Base-by-base conservation (phyloP, 352 stramenopile species). In the Chrysophaeum taylorii region DNA sequence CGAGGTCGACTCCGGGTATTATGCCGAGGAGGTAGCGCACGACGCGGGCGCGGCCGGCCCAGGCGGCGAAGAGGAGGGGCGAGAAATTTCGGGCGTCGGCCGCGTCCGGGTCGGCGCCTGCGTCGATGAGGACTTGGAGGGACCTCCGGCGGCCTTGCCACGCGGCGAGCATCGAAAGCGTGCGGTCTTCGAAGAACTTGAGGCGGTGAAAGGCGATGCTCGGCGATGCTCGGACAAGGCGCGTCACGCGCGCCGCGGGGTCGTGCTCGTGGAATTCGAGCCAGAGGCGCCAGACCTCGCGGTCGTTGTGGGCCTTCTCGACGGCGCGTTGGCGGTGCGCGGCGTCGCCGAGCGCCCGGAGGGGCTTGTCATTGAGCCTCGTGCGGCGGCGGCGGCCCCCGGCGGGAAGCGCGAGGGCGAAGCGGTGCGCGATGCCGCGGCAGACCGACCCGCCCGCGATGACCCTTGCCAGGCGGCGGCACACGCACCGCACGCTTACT, bases 1-100 rank as follows among this genome's bases (percentile, higher is more conserved):
- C 18, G 18, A 61, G 12, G 18, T n/a, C 27, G 50, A n/a, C n/a
- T n/a, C n/a, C n/a, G n/a, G n/a, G n/a, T n/a, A n/a, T n/a, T n/a
- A n/a, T 12, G 5, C 4, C 9, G 52, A 63, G 12, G 25, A 63
- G 29, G 27, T 9, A 25, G 25, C 25, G 12, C 27, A 63, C 52
- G 52, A 39, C 52, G 5, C 7, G 27, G 9, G 33, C 25, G 52
- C 12, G 12, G 52, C 52, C 52, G 2, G 52, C 52, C 52, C 52
- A 63, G 52, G 52, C 25, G 27, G 52, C 52, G 27, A 38, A 25
- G 52, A 63, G 16, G 52, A 63, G 52, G 9, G 52, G 52, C 52
- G 52, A 27, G 52, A 25, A 63, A 31, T 31, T 31, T 5, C 12
- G 52, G 52, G 14, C 52, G 52, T 63, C 52, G 52, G 52, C 33